Percentiles rank a stretch among this genome's conserved stretches.
phyloP scores from a whole-genome alignment of 306 rosid genomes.

The Mimosa bimucronata region DNA sequence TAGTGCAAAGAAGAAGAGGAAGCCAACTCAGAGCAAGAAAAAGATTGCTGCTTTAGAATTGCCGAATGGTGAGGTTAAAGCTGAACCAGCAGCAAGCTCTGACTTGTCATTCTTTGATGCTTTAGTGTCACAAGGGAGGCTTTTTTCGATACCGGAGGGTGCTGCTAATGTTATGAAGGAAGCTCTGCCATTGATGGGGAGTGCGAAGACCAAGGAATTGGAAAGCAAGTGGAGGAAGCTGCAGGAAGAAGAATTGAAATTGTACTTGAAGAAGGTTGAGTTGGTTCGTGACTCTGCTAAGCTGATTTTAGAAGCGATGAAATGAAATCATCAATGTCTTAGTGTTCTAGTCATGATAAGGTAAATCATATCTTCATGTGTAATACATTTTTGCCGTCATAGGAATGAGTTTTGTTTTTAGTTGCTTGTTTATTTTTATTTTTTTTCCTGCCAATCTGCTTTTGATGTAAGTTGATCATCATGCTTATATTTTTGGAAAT shows the following conservation, averaged over 20 bases:
- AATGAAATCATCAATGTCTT: conserved; percentile 32
- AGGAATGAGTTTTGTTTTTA: not conserved
- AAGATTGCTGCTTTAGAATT: conserved; percentile 25
- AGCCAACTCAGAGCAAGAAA: conserved; percentile 25
- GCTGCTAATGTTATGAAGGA: conserved; percentile 21
- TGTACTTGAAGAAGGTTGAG: conserved; percentile 40
- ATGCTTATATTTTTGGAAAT: not conserved
- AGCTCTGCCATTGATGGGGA: conserved; percentile 42
- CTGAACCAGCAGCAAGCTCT: conserved; percentile 17
- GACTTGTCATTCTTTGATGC: conserved; percentile 38
- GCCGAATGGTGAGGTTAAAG: conserved; percentile 29
- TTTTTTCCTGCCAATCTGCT: not conserved
- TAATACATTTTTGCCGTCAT: not conserved
- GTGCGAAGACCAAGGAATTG: conserved; percentile 38
- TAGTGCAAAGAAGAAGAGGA: conserved; percentile 21
- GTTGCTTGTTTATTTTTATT: not conserved
- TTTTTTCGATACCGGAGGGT: conserved; percentile 7
- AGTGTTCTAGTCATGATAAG: conserved; percentile 7
- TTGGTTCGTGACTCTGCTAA: conserved; percentile 43
- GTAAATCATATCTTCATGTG: not conserved
- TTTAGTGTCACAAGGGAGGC: conserved; percentile 18
- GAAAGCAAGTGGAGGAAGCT: conserved; percentile 49
- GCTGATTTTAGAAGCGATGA: conserved; percentile 37
- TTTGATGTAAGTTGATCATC: not conserved
- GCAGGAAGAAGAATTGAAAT: conserved; percentile 39